These are phyloP conservation scores for Flaveria brownii DNA, from an alignment of 129 eudicot genomes.

Conservation along the genomic window DNA sequence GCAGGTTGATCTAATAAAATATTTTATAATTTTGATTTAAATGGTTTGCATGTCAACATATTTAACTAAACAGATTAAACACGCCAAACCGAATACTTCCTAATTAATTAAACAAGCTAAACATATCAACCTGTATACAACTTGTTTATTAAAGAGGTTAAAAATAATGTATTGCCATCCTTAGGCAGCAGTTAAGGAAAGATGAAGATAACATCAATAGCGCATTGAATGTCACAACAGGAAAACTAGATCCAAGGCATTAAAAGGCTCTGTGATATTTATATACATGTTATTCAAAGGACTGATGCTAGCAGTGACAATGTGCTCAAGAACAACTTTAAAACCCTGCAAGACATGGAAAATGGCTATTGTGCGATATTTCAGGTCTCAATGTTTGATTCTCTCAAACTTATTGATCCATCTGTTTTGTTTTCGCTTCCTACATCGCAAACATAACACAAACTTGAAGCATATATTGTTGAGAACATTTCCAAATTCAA, in stretches of 20 bases:
- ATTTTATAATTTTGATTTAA: no score
- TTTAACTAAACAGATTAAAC: no score
- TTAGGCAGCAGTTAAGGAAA: no score
- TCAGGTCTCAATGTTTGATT: not conserved
- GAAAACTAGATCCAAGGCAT: not conserved
- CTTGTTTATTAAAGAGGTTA: no score
- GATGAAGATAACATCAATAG: no score
- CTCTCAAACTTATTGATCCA: not conserved
- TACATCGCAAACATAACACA: not conserved
- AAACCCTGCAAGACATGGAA: not conserved
- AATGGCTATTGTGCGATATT: not conserved
- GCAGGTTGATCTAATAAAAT: no score
- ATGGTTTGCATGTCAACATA: no score
- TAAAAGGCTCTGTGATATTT: not conserved
- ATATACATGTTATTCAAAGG: not conserved
- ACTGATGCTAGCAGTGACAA: not conserved
- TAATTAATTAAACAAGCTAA: no score
- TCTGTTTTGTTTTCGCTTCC: conserved; percentile 8
- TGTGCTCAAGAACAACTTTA: not conserved
- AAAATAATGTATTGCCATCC: no score
- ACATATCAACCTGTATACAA: no score
- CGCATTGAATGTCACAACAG: no score
- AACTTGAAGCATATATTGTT: not conserved
- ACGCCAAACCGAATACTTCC: no score
- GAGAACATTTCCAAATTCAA: conserved; percentile 3